phyloP scores from a whole-genome alignment of 257 asterid genomes.

The Petrea volubilis region DNA sequence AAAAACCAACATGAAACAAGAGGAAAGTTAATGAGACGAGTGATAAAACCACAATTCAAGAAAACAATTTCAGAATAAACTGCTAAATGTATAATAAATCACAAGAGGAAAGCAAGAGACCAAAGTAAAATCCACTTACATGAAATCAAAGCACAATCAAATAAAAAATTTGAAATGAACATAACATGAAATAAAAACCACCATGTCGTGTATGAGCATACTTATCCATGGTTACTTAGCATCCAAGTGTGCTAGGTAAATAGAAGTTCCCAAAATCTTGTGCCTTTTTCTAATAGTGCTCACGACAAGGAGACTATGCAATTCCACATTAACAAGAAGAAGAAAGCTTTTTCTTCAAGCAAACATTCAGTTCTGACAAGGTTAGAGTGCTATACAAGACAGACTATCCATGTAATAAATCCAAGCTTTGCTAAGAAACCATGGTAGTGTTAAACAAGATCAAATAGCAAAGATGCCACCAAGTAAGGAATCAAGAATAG shows the following conservation, averaged over 20 bases:
- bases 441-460: background rate
- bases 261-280: slow-evolving; percentile 10
- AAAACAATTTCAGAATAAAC: background rate
- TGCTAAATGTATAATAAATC: background rate
- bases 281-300: background rate
- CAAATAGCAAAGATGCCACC: background rate
- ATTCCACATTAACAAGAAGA: slow-evolving; percentile 1
- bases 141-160: background rate
- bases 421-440: background rate
- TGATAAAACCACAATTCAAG: background rate
- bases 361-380: background rate
- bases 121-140: background rate
- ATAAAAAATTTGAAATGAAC: background rate
- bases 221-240: background rate
- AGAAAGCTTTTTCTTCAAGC: slow-evolving; percentile 27
- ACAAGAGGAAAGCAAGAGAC: background rate
- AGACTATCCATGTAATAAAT: slow-evolving; percentile 1
- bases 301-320: slow-evolving; percentile 3
- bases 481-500: background rate
- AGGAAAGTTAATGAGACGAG: background rate
- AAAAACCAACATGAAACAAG: background rate
- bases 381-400: slow-evolving; percentile 7
- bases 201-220: background rate
- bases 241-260: background rate
- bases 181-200: slow-evolving; percentile 9